Evolutionary conservation across 2,329 filamentous ascomycete genomes (phyloP), one percentile per base, ranked within the genome.

Genomic region (Sporothrix brasiliensis): DNA sequence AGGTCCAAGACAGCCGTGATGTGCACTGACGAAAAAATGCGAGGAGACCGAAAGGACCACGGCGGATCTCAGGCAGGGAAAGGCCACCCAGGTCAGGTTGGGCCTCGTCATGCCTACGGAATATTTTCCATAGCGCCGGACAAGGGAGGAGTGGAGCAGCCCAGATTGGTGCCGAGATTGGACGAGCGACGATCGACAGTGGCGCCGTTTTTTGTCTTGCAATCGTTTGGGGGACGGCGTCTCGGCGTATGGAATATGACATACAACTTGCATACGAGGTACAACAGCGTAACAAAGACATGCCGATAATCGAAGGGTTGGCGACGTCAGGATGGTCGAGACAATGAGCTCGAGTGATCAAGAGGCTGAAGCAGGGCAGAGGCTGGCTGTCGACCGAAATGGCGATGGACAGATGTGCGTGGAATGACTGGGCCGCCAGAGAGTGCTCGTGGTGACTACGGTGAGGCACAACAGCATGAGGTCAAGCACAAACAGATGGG

Each of bases 151-250:
- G 49, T 56, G 66, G 66, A 68, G 34, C 41, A 24, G 34, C 13
- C 41, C 66, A 52, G 52, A 68, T 68, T 58, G 39, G 52, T 39
- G 66, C 66, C 66, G 66, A 68, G 52, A 68, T 68, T 68, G 66
- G 66, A 58, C 52, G 49, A 34, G 50, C 39, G 16, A 56, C 63
- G 66, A 68, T 68, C 66, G 66, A 47, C 66, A 41, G 34, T 58
- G 53, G 66, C 53, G 66, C 41, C 53, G 53, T 58, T 54, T 9
- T 44, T 19, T 67, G 60, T 63, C 41, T 52, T 27, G 47, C 39
- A 34, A 34, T 34, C 34, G 34, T 7, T 34, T 7, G 34, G 34
- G 34, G 34, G 1, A 34, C 6, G 34, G 7, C 5, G 34, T 34
- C 0, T 34, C 6, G 34, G 7, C 5, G 34, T 34, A 7, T 34